A percentile compares a stretch with the other conserved stretches of the same genome.
Conservation (phyloP, 2,329 filamentous ascomycete genomes). For the Rutstroemia sp. region DNA sequence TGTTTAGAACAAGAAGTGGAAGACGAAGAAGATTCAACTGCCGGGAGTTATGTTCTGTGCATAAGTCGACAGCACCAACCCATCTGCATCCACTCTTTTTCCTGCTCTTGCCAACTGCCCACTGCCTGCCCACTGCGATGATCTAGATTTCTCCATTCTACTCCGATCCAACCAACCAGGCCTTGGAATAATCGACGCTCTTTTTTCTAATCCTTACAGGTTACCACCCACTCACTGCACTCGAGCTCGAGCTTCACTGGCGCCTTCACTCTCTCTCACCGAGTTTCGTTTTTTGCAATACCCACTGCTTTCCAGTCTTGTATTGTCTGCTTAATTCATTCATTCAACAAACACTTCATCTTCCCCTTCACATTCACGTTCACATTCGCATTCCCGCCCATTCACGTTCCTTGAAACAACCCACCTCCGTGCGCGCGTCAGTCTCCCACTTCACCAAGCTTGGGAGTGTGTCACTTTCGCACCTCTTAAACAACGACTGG, state of each 20-base stretch:
- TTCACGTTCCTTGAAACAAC: slow-evolving; percentile 7
- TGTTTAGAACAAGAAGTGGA: no score
- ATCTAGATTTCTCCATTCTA: neutral
- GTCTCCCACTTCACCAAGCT: neutral
- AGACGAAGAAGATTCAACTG: no score
- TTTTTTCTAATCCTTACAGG: neutral
- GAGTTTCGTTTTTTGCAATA: neutral
- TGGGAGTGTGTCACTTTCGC: neutral
- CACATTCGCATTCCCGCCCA: neutral
- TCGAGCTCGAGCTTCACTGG: no score
- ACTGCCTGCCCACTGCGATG: no score
- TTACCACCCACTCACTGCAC: neutral
- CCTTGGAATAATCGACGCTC: no score
- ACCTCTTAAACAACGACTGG: neutral
- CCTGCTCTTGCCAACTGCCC: neutral
- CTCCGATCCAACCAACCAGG: neutral
- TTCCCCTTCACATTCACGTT: neutral
- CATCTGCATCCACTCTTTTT: no score
- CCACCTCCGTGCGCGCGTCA: slow-evolving; percentile 7
- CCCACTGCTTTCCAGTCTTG: no score
- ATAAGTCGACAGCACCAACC: no score
- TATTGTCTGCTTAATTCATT: no score
- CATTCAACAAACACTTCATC: no score
- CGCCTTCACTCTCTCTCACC: neutral
- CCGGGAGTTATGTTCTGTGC: no score